Percentiles rank a stretch among this genome's conserved stretches.
These are phyloP conservation scores for Xylaria sp. DNA, from an alignment of 2,329 filamentous ascomycete species.

Conservation along the genomic window DNA sequence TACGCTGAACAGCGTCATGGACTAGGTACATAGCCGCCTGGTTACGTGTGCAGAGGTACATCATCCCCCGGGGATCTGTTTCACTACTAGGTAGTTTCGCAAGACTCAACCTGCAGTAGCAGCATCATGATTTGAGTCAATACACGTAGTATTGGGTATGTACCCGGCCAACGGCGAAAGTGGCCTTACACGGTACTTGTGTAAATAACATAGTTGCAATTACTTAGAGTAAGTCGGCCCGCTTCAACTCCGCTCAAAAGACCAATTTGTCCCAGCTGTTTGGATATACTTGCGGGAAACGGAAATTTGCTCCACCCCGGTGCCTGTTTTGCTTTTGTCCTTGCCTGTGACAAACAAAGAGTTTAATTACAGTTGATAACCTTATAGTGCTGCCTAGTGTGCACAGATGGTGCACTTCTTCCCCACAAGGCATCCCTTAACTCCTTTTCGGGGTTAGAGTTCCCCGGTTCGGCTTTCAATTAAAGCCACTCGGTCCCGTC, in stretches of 20 bases:
- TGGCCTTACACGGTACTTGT: background rate
- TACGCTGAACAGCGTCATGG: background rate
- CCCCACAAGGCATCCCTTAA: conserved; percentile 22
- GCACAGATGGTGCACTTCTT: no score
- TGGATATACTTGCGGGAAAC: conserved; percentile 20
- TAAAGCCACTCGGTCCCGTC: background rate
- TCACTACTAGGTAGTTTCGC: background rate
- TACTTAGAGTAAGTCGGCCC: no score
- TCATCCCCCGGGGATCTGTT: background rate
- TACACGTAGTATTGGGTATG: background rate
- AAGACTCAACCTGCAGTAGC: conserved; percentile 3
- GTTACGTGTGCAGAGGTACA: background rate
- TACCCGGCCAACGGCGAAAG: background rate
- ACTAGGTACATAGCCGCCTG: conserved; percentile 1
- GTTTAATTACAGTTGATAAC: background rate
- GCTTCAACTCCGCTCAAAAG: background rate
- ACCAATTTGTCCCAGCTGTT: conserved; percentile 24
- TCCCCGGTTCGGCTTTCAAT: conserved; percentile 4
- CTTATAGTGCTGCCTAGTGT: conserved; percentile 1
- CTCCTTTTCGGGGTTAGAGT: conserved; percentile 27
- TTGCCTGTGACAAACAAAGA: background rate
- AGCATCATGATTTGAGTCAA: conserved; percentile 15
- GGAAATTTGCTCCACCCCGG: conserved; percentile 6
- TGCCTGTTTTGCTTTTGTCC: conserved; percentile 9
- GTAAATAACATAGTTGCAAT: no score